Conservation (phyloP, 148 eudicot genomes). For the Tetragonia tetragonoides region DNA sequence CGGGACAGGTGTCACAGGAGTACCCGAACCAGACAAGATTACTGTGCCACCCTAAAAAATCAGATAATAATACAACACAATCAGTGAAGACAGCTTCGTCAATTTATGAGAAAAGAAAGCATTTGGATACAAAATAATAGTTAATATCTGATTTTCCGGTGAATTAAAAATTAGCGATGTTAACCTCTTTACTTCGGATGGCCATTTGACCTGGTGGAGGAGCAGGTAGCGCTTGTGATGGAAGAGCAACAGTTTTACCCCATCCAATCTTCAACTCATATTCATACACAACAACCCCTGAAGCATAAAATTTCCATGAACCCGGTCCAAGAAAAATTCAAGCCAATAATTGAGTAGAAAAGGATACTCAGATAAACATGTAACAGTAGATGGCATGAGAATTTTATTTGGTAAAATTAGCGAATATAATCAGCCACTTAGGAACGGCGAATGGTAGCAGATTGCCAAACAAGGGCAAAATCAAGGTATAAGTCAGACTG, state of each 20-base stretch:
- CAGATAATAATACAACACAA: constrained; percentile 1
- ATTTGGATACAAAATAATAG: constrained; percentile 6
- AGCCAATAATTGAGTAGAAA: background rate
- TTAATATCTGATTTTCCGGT: background rate
- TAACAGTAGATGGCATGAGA: background rate
- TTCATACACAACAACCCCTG: constrained; percentile 93
- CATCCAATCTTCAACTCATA: constrained; percentile 97
- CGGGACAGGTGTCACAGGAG: constrained; percentile 82
- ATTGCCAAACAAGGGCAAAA: background rate
- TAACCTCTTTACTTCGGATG: constrained; percentile 97
- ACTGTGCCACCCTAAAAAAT: constrained; percentile 79
- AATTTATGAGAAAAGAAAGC: background rate
- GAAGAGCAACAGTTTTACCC: constrained; percentile 99
- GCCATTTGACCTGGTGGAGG: constrained; percentile 99
- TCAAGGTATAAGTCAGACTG: background rate
- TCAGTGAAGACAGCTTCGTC: constrained; percentile 11
- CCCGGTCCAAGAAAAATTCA: background rate
- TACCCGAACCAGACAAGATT: constrained; percentile 92
- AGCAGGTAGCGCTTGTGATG: constrained; percentile 97
- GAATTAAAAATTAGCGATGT: constrained; percentile 15
- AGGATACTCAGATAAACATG: background rate
- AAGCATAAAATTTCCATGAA: constrained; percentile 21
- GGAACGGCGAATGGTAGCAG: too few relatives aligned
- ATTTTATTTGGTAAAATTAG: too few relatives aligned
- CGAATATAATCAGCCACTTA: too few relatives aligned